A percentile compares a stretch with the other conserved stretches of the same genome.
Evolutionary conservation across 257 asterid species (phyloP).

Genomic region (Solanum sejunctum): DNA sequence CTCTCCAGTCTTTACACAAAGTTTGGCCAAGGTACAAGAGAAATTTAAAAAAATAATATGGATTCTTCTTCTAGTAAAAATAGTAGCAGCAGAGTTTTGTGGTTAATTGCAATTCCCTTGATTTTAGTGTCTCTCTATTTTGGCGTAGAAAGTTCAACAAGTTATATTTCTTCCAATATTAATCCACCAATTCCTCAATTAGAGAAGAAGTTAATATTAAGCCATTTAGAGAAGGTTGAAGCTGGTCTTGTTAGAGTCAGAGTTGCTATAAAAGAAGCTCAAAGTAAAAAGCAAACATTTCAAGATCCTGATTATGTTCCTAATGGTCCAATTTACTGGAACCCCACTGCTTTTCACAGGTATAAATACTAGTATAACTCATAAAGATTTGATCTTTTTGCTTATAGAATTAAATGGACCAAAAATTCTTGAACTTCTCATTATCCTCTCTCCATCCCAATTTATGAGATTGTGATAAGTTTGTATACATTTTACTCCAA

Average conservation of each 20-base stretch:
- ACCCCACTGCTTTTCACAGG: conserved; percentile 39
- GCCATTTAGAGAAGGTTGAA: conserved; percentile 31
- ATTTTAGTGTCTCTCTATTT: conserved; percentile 25
- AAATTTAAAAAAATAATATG: not conserved
- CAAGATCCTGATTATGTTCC: conserved; percentile 44
- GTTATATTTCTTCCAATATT: not conserved
- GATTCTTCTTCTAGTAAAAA: not conserved
- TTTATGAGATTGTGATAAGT: not conserved
- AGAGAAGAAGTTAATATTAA: not conserved
- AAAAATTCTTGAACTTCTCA: not conserved
- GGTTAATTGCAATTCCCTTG: conserved; percentile 28
- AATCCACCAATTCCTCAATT: not conserved
- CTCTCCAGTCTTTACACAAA: not conserved
- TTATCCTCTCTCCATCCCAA: not conserved
- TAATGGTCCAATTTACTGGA: conserved; percentile 25
- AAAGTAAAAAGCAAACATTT: conserved; percentile 15
- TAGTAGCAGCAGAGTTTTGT: conserved; percentile 5
- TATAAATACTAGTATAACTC: not conserved
- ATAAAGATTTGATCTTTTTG: not conserved
- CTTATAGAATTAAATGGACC: not conserved
- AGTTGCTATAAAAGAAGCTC: conserved; percentile 22
- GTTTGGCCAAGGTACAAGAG: not conserved
- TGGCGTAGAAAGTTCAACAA: conserved; percentile 13
- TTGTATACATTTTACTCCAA: no score
- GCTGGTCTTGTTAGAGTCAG: conserved; percentile 37